Evolutionary conservation across 257 asterid genomes (phyloP).

Genomic region (Plantago ovata): DNA sequence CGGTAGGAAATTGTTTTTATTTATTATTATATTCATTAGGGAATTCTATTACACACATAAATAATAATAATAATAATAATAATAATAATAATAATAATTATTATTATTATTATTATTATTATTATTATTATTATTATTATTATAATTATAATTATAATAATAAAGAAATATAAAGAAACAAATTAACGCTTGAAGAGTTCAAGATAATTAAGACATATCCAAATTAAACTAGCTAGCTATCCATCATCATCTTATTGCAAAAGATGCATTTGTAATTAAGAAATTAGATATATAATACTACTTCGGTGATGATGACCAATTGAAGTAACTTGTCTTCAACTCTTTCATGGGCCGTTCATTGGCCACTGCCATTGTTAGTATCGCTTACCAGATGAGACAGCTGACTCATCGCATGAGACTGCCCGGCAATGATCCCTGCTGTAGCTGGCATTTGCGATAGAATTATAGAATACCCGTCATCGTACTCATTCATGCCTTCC

Average conservation of each 20-base stretch:
- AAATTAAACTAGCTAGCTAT: background rate
- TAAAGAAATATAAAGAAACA: background rate
- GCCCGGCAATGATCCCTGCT: constrained; percentile 42
- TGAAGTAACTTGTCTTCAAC: too few relatives aligned
- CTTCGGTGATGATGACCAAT: too few relatives aligned
- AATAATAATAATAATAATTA: too few relatives aligned
- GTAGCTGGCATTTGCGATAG: constrained; percentile 51
- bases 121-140: too few relatives aligned
- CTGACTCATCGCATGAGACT: constrained; percentile 54
- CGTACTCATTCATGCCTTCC: constrained; percentile 52
- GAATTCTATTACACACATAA: too few relatives aligned
- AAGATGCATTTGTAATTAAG: too few relatives aligned
- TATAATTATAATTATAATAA: background rate
- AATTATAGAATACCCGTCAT: constrained; percentile 58
- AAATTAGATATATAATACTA: too few relatives aligned
- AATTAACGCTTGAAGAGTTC: background rate
- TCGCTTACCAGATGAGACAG: constrained; percentile 33
- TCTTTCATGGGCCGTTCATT: too few relatives aligned
- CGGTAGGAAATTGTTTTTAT: too few relatives aligned
- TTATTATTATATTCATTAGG: too few relatives aligned
- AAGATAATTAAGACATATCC: background rate
- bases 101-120: too few relatives aligned
- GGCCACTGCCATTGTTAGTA: constrained; percentile 5
- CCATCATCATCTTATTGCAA: constrained; percentile 3
- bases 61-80: too few relatives aligned